Evolutionary conservation across 768 basidiomycete species (phyloP), one percentile per base, ranked within the genome.

Genomic region (Hericium coralloides): DNA sequence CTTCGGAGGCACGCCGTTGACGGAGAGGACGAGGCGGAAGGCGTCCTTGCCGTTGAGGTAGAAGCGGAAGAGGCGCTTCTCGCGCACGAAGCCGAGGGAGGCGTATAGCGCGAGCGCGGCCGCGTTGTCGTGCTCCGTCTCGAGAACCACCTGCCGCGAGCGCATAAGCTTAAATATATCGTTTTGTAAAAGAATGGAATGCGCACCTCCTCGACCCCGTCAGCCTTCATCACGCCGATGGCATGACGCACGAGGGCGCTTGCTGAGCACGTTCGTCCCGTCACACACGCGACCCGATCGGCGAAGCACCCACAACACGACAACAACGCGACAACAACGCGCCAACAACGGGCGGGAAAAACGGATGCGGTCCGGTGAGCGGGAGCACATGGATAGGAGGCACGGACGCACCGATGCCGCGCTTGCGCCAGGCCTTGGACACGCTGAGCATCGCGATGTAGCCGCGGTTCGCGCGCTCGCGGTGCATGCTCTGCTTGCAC

Each of bases 371-470:
- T 55, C 20, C 47, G 41, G 41, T 43, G 36, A 25, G 55, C n/a
- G 49, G 12, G 15, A 4, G 31, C 59, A 58, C 60, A 22, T 15
- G 15, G 0, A 12, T n/a, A 36, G 43, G 4, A 47, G 18, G 18
- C 9, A 18, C 2, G 56, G 15, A 79, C 88, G 68, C 69, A 93
- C 93, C 92, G 68, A 98, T 92, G 37, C 97, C 95, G 54, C 86
- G 83, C 70, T 95, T 89, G 38, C 95, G 78, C 81, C 85, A 97
- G 39, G 76, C 71, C 70, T 84, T 85, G 70, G 81, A 79, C 26
- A 98, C 93, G 66, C 91, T 92, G 55, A 98, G 81, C 97, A 98
- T 98, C 38, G 95, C 97, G 58, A 99, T 95, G 69, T 99, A 99
- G 14, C 97, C 97, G 67, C 97, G 73, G 68, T 93, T 91, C 10